A percentile compares a stretch with the other conserved stretches of the same genome.
Conservation (phyloP, 352 stramenopile species). For the Phytopythium litorale region DNA sequence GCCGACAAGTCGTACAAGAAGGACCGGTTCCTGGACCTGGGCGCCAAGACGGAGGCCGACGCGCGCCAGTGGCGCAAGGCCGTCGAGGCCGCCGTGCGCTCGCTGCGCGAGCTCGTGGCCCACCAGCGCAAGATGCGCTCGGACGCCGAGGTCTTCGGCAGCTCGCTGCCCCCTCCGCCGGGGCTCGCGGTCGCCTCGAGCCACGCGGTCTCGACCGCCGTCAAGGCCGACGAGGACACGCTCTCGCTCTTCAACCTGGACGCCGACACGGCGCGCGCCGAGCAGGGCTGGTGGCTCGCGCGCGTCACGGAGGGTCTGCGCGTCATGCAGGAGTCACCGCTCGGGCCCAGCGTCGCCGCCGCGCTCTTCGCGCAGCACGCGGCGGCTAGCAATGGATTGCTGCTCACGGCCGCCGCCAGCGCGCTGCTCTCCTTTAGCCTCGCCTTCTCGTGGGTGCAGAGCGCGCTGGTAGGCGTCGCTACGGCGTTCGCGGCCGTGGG, state of each 20-base stretch:
- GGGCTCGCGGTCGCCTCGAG: background rate
- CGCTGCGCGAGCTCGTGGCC: slow-evolving; percentile 61
- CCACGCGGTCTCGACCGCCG: background rate
- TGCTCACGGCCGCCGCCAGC: slow-evolving; percentile 59
- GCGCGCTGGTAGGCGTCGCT: slow-evolving; percentile 78
- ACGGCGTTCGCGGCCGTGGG: slow-evolving; percentile 59
- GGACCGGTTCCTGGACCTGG: slow-evolving; percentile 82
- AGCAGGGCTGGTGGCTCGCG: slow-evolving; percentile 85
- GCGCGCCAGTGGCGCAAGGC: slow-evolving; percentile 80
- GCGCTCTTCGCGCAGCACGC: slow-evolving; percentile 81
- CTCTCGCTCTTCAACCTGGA: slow-evolving; percentile 87
- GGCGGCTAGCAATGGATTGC: slow-evolving; percentile 66
- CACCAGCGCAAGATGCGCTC: slow-evolving; percentile 76
- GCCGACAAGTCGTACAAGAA: slow-evolving; percentile 88
- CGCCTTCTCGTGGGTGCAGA: slow-evolving; percentile 83
- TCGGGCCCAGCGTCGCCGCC: slow-evolving; percentile 73
- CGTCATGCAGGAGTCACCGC: slow-evolving; percentile 84
- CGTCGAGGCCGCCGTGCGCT: slow-evolving; percentile 76
- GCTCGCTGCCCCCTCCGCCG: slow-evolving; percentile 3
- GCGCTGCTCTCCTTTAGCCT: slow-evolving; percentile 79
- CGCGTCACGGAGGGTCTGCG: slow-evolving; percentile 75
- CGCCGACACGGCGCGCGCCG: slow-evolving; percentile 73
- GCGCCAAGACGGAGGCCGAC: slow-evolving; percentile 80
- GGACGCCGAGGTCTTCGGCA: slow-evolving; percentile 72
- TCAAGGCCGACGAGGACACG: slow-evolving; percentile 81